Conservation (phyloP, 1,284 basidiomycete genomes). For the Irpex lacteus region DNA sequence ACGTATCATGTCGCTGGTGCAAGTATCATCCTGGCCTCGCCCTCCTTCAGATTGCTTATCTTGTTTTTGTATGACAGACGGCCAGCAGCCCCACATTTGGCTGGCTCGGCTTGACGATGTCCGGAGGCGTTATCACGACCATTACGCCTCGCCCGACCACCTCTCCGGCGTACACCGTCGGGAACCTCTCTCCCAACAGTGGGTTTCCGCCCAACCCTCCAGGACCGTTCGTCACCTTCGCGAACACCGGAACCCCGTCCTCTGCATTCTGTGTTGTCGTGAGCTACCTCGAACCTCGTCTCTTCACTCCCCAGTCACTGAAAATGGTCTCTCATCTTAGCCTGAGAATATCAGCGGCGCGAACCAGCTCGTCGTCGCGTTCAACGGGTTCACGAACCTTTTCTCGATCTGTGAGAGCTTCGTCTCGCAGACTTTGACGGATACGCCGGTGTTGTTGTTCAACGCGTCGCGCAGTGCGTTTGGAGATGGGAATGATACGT, state of each 20-base stretch:
- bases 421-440: not conserved
- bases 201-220: not conserved
- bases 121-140: constrained; percentile 6
- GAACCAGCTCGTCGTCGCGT: not conserved
- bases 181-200: constrained; percentile 2
- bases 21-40: not conserved
- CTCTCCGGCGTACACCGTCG: constrained; percentile 6
- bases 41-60: not conserved
- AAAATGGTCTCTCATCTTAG: not conserved
- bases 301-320: too few species aligned
- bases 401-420: constrained; percentile 10
- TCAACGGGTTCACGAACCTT: constrained; percentile 9
- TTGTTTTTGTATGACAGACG: not conserved
- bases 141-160: constrained; percentile 1
- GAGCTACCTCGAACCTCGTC: not conserved
- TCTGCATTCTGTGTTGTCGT: constrained; percentile 12
- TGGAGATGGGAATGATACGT: constrained; percentile 4
- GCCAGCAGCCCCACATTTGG: not conserved
- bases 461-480: constrained; percentile 5
- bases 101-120: constrained; percentile 8
- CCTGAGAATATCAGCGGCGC: not conserved
- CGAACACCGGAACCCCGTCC: constrained; percentile 4
- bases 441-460: constrained; percentile 5
- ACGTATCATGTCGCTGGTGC: constrained; percentile 10
- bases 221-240: constrained; percentile 6